Base-by-base conservation (phyloP, 805 yeast species). In the Kregervanrija pseudodelftensis region DNA sequence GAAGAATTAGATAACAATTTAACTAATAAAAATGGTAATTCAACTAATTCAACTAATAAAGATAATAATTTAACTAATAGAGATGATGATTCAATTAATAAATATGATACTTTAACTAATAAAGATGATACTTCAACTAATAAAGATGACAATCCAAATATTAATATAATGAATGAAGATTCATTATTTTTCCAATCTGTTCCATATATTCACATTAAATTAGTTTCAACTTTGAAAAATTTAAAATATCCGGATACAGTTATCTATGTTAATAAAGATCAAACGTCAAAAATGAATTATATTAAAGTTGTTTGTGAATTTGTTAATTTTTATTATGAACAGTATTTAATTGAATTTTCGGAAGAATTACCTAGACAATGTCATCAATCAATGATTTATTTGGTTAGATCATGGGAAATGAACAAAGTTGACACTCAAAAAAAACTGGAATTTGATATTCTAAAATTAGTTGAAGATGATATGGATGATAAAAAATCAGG, bases 331-430 rank as follows among this genome's bases (percentile, higher is more conserved):
- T 62, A 65, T 41, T 65, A 59, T 46, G 68, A 64, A 36, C 66
- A 52, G 33, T 61, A 61, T 45, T 43, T 65, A n/a, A 37, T 59
- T 33, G 68, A 66, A 16, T 66, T 64, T 40, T 53, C 64, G 1
- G 64, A 57, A 30, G 52, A 53, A 39, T 49, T 66, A 12, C 69
- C 70, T 9, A 50, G 45, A 30, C 67, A 63, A 48, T 63, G 66
- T 37, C 60, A 63, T 41, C 42, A 46, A 11, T 55, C 66, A 3
- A 43, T 65, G 39, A 45, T 51, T 7, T 45, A 46, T n/a, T 40
- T 64, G 13, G 63, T 70, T 30, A 60, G 64, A 12, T 65, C 67
- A 36, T 72, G 77, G 64, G 71, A 71, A 40, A 57, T 58, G 12
- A 57, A 56, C 16, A 61, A 63, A 39, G 45, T 49, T 9, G 52